Conservation (phyloP, 495 filamentous ascomycete species). For the Neurospora sp. region DNA sequence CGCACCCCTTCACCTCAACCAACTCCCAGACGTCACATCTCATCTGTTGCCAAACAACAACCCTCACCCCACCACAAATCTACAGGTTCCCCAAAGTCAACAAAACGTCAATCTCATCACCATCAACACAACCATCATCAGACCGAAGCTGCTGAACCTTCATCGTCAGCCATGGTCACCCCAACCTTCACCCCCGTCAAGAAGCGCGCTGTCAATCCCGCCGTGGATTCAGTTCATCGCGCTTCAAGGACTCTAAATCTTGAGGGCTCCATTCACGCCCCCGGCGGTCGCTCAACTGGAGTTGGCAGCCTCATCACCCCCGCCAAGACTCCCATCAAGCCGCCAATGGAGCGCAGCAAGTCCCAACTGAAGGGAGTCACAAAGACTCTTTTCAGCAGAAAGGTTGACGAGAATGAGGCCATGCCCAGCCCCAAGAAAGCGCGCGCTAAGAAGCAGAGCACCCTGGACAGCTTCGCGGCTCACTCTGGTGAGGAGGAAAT, state of each 20-base stretch:
- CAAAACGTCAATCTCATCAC: constrained; percentile 7
- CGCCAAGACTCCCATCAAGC: constrained; percentile 76
- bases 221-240: constrained; percentile 25
- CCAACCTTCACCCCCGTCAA: constrained; percentile 45
- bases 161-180: constrained; percentile 22
- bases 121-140: neutral
- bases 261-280: constrained; percentile 4
- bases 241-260: constrained; percentile 29
- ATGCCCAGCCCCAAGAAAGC: constrained; percentile 50
- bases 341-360: constrained; percentile 41
- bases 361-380: constrained; percentile 53
- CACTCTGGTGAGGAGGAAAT: constrained; percentile 50
- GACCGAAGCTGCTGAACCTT: neutral
- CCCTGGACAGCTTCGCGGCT: constrained; percentile 59
- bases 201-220: constrained; percentile 24
- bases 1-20: constrained; percentile 36
- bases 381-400: constrained; percentile 57
- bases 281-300: constrained; percentile 1
- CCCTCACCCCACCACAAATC: constrained; percentile 21
- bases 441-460: constrained; percentile 41
- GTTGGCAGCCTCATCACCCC: constrained; percentile 73
- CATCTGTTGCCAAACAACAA: constrained; percentile 21
- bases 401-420: constrained; percentile 30
- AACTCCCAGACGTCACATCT: constrained; percentile 22
- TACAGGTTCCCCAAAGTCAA: constrained; percentile 19